Percentiles rank a stretch among this genome's conserved stretches.
Evolutionary conservation across 805 yeast genomes (phyloP).

Genomic region (Sugiyamaella marilandica): DNA sequence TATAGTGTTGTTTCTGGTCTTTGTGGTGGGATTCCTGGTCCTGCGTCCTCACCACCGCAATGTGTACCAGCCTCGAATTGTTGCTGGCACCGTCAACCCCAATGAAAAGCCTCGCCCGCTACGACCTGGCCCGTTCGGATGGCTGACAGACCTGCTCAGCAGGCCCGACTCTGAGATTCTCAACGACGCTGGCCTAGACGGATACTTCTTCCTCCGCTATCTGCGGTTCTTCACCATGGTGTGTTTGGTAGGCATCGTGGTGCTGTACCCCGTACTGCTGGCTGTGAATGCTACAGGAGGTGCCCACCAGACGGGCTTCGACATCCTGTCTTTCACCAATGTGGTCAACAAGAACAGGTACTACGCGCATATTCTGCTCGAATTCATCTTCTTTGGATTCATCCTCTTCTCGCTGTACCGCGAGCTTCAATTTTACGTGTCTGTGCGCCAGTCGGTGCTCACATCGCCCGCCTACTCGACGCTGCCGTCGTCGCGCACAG

Average conservation of each 20-base stretch:
- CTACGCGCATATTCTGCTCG: constrained; percentile 79
- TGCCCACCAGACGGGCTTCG: constrained; percentile 56
- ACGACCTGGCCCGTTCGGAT: constrained; percentile 60
- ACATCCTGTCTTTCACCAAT: constrained; percentile 73
- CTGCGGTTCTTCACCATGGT: constrained; percentile 51
- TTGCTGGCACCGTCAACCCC: constrained; percentile 49
- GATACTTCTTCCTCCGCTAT: constrained; percentile 83
- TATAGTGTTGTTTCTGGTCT: constrained; percentile 58
- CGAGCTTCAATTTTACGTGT: constrained; percentile 72
- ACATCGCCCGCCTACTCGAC: constrained; percentile 78
- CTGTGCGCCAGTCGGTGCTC: constrained; percentile 70
- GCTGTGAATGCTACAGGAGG: constrained; percentile 72
- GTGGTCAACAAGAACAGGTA: constrained; percentile 57
- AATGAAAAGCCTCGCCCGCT: constrained; percentile 59
- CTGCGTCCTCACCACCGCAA: constrained; percentile 63
- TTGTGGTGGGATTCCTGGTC: constrained; percentile 57
- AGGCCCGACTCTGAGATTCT: constrained; percentile 72
- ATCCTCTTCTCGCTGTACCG: constrained; percentile 72
- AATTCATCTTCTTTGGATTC: constrained; percentile 73
- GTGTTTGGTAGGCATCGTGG: constrained; percentile 50
- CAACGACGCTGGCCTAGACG: constrained; percentile 89
- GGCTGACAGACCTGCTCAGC: constrained; percentile 61
- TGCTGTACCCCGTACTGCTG: constrained; percentile 64
- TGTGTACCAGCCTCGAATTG: constrained; percentile 79
- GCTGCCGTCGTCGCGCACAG: constrained; percentile 71